Conservation (phyloP, 306 rosid genomes). For the Luffa acutangula region DNA sequence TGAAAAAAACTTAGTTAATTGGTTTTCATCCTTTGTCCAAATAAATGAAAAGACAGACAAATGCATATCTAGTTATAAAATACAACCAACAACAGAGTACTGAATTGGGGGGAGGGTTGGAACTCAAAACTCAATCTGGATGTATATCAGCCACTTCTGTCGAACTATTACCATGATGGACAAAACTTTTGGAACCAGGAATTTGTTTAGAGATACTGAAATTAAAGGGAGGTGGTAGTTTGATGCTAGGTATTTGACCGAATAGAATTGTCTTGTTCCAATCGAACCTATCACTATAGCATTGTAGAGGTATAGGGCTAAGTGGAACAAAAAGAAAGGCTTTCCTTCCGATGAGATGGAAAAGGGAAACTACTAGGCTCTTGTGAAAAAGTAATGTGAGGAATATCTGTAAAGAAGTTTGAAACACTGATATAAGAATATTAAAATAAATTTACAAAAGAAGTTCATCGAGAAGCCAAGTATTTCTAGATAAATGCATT, state of each 20-base stretch:
- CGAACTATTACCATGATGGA: not conserved
- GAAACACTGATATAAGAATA: not conserved
- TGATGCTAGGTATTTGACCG: not conserved
- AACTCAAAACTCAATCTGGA: not conserved
- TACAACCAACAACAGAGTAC: not conserved
- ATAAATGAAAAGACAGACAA: not conserved
- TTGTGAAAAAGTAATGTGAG: not conserved
- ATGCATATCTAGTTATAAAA: slow-evolving; percentile 5
- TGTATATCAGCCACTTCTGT: not conserved
- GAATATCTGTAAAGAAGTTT: not conserved
- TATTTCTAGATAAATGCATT: not conserved
- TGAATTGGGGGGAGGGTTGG: not conserved
- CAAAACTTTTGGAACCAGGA: not conserved
- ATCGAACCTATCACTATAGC: not conserved
- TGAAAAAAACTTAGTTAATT: not conserved
- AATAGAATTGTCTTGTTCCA: not conserved
- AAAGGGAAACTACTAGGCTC: not conserved
- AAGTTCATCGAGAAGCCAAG: not conserved
- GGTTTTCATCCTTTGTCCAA: slow-evolving; percentile 1
- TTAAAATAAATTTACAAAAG: not conserved
- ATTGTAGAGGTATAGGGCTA: not conserved
- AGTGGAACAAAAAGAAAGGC: not conserved
- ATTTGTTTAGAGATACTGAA: not conserved
- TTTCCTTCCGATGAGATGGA: not conserved
- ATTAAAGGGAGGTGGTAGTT: not conserved